Base-by-base conservation (phyloP, 1,284 basidiomycete species). In the Cryptococcus hybrid region DNA sequence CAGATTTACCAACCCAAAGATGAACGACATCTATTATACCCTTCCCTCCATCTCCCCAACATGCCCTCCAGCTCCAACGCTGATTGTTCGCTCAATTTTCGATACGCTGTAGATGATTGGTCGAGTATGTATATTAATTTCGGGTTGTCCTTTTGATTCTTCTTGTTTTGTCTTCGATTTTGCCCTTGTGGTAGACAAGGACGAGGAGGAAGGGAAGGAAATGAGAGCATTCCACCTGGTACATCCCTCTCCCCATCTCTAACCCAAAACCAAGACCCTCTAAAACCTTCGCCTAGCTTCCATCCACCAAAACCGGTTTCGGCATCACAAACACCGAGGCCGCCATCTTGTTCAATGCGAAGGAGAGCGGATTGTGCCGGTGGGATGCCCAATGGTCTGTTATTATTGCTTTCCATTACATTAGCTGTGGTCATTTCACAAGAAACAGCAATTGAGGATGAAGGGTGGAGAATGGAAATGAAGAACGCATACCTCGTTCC, bases 311-410 rank as follows among this genome's bases (percentile, higher is more conserved):
- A 24, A 62, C 49, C 51, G 62, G 55, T 24, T 34, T 59, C 53
- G 11, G 42, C 24, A 24, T 24, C 24, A 24, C 24, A 30, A 70
- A 59, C 12, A 68, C 59, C 9, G 58, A 53, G 4, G 68, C 50
- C 7, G 67, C 52, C 70, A 72, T 72, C 51, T 72, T 72, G 60
- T 67, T 66, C 61, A 68, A 63, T 15, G 52, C 37, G 3, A 63
- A 56, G 7, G 66, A 57, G 1, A 57, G 54, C 9, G 61, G 56
- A 24, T 66, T 64, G 47, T 67, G 46, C 34, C 60, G 57, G 53
- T 72, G 70, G 1, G 70, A 64, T 5, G 65, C 66, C 60, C 61
- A 64, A 15, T 68, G 59, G 50, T 72, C 70, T 11, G 64, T 59
- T 18, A 72, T 64, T 8, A 67, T 60, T 24, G 62, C 70, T 71